phyloP scores from a whole-genome alignment of 139 green algal species.

The Penium margaritaceum region DNA sequence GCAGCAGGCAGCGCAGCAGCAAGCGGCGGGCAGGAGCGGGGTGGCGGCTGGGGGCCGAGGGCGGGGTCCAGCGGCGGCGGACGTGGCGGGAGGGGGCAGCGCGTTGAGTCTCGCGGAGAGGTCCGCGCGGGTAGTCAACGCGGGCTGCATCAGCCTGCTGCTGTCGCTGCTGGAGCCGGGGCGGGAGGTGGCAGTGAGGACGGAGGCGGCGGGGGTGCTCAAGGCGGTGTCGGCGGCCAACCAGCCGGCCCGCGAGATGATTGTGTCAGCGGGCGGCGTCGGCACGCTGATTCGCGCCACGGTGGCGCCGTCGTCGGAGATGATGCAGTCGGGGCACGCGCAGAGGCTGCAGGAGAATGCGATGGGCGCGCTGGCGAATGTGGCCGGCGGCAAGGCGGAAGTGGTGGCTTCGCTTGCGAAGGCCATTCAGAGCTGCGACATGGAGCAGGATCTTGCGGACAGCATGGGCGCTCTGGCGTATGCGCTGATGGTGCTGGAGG shows the following conservation, averaged over 20 bases:
- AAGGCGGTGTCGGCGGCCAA: conserved; percentile 8
- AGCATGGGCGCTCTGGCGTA: conserved; percentile 29
- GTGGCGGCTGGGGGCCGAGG: not conserved
- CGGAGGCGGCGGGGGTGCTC: conserved; percentile 19
- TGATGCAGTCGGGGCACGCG: conserved; percentile 37
- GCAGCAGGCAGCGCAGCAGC: not conserved
- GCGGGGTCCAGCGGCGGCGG: not conserved
- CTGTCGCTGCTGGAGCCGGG: conserved; percentile 31
- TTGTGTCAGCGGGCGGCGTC: conserved; percentile 6
- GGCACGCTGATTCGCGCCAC: conserved; percentile 29
- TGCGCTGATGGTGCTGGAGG: conserved; percentile 30
- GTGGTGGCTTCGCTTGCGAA: conserved; percentile 18
- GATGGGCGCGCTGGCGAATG: conserved; percentile 26
- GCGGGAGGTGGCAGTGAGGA: conserved; percentile 12
- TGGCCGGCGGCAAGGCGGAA: conserved; percentile 25
- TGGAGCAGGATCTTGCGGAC: conserved; percentile 22
- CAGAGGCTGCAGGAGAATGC: conserved; percentile 36
- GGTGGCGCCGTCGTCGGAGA: conserved; percentile 27
- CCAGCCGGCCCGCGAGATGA: conserved; percentile 1
- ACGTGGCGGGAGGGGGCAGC: not conserved
- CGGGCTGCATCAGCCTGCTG: conserved; percentile 14
- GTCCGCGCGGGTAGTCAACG: conserved; percentile 11
- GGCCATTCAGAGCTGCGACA: not conserved
- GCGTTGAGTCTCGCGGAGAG: not conserved
- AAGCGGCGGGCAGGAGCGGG: not conserved